Conservation (phyloP, 495 filamentous ascomycete genomes). For the Lichina pygmaea region DNA sequence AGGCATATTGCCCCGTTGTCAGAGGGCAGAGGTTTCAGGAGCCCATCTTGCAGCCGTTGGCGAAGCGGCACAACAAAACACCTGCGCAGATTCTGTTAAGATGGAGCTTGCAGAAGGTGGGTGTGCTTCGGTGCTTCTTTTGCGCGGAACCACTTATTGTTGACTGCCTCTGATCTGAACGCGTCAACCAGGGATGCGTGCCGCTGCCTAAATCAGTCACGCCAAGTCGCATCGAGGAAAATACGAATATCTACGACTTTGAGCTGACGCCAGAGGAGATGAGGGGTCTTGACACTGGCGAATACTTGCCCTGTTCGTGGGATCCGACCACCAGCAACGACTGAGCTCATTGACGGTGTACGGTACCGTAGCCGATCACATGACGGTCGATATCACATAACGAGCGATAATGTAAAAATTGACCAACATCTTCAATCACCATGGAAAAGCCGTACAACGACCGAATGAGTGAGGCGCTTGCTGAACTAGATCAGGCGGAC, state of each 20-base stretch:
- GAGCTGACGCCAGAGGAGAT: conserved; percentile 38
- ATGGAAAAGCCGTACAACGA: too few species aligned
- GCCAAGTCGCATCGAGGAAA: conserved; percentile 39
- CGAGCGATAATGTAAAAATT: too few species aligned
- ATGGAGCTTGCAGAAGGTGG: conserved; percentile 70
- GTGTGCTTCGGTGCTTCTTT: not conserved
- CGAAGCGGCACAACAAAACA: conserved; percentile 43
- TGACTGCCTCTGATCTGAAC: not conserved
- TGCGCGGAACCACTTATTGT: not conserved
- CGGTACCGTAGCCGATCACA: too few species aligned
- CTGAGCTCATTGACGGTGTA: conserved; percentile 2
- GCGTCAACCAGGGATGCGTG: conserved; percentile 23
- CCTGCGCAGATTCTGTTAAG: conserved; percentile 55
- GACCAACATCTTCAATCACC: too few species aligned
- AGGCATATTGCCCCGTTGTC: conserved; percentile 56
- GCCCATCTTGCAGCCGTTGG: conserved; percentile 26
- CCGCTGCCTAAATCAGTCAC: conserved; percentile 58
- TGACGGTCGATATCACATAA: too few species aligned
- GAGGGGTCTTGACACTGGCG: conserved; percentile 20
- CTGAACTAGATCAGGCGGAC: too few species aligned
- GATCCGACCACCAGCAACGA: conserved; percentile 29
- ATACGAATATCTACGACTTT: conserved; percentile 60
- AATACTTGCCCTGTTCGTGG: conserved; percentile 45
- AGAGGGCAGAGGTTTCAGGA: conserved; percentile 40
- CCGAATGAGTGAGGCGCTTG: too few species aligned